Evolutionary conservation across 1,139 yeast species (phyloP).

Genomic region (Geotrichum fermentans): DNA sequence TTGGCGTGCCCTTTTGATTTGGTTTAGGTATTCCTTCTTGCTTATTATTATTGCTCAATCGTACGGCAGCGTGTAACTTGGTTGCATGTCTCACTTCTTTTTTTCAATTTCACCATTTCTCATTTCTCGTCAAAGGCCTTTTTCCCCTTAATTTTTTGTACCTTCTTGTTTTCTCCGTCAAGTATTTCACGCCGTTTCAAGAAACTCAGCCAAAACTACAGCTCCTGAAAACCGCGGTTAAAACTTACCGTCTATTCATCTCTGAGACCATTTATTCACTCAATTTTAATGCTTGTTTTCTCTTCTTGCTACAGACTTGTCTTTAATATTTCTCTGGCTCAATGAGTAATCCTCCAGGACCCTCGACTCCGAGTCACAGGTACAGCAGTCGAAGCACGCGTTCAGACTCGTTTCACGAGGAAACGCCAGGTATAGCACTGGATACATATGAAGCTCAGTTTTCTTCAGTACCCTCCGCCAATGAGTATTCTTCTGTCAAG

Average conservation of each 20-base stretch:
- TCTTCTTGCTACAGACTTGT: too few species aligned
- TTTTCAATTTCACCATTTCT: not conserved
- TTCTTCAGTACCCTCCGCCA: conserved; percentile 1
- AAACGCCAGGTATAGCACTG: not conserved
- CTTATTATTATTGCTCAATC: not conserved
- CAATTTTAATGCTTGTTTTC: not conserved
- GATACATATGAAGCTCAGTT: conserved; percentile 2
- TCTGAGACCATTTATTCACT: not conserved
- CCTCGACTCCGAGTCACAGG: not conserved
- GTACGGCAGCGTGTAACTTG: too few species aligned
- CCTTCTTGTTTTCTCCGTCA: not conserved
- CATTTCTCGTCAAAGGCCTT: conserved; percentile 1
- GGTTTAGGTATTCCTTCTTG: not conserved
- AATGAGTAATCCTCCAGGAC: not conserved
- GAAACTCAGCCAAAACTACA: too few species aligned
- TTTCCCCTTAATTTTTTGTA: conserved; percentile 1
- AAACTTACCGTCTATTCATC: too few species aligned
- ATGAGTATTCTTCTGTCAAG: not conserved
- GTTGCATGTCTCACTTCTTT: conserved; percentile 4
- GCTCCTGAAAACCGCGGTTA: too few species aligned
- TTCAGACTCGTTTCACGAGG: not conserved
- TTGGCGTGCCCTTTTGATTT: too few species aligned
- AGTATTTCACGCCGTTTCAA: too few species aligned
- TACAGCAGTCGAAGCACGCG: not conserved
- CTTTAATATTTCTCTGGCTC: too few species aligned